Evolutionary conservation across 129 eudicot genomes (phyloP), one percentile per base, ranked within the genome.

Genomic region (Tanacetum coccineum): DNA sequence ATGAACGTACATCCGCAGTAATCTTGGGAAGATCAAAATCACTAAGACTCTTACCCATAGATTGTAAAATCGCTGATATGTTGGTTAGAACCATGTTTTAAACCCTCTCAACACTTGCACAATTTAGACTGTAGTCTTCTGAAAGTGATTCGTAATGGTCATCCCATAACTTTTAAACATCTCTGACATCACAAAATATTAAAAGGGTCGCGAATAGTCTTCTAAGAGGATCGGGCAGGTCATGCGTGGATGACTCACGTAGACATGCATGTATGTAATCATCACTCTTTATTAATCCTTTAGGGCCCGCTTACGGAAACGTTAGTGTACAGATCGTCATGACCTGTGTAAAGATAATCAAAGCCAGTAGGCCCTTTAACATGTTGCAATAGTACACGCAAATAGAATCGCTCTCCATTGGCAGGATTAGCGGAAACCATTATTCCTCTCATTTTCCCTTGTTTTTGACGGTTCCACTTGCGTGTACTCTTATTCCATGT

Each of bases 161-260:
- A 6, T 63, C 68, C 53, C 68, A 63, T 10, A 63, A 45, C 52
- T 42, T 59, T 18, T 12, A 11, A 59, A 59, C 22, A 30, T 59
- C 64, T 32, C 64, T 20, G 12, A 20, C 1, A 12, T 59, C 4
- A 30, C 47, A 59, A 0, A 9, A 59, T 3, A 59, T 28, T 3
- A 59, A 30, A 2, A 30, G 26, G 3, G 47, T 59, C 1, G 20
- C 22, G 3, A 59, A 59, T 59, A 59, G 11, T 9, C 13, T 25
- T n/a, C 47, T 59, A 30, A 30, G 20, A 59, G 64, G 21, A 4
- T 9, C 7, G 0, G 47, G 47, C 30, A 59, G 7, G 0, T 59
- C 45, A 59, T 26, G 32, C 4, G 14, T 5, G 4, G 64, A 59
- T 0, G 46, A 44, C 47, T 59, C 47, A 5, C 5, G 14, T 0